phyloP scores from a whole-genome alignment of 2,329 filamentous ascomycete genomes.

The Exophiala xenobiotica region DNA sequence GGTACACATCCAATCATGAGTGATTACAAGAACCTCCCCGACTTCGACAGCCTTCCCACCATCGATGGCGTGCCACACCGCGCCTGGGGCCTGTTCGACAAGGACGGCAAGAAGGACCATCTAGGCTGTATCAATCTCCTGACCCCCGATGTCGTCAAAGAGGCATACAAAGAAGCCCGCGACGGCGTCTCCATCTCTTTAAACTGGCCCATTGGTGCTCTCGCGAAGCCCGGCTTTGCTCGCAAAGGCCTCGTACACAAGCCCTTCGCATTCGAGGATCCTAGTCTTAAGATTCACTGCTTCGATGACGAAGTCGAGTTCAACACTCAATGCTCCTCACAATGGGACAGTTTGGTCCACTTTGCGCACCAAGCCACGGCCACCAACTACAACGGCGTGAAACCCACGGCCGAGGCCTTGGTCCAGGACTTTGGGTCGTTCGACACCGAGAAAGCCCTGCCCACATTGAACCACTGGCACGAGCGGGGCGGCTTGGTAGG shows the following conservation, averaged over 20 bases:
- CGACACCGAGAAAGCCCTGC: slow-evolving; percentile 20
- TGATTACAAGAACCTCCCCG: slow-evolving; percentile 39
- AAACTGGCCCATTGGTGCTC: slow-evolving; percentile 47
- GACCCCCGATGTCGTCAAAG: slow-evolving; percentile 54
- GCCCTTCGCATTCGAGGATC: slow-evolving; percentile 23
- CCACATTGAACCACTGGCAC: slow-evolving; percentile 36
- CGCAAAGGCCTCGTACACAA: slow-evolving; percentile 23
- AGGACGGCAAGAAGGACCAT: slow-evolving; percentile 53
- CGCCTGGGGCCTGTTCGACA: slow-evolving; percentile 58
- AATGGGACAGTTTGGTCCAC: slow-evolving; percentile 49
- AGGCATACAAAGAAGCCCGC: slow-evolving; percentile 55
- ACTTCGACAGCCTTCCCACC: slow-evolving; percentile 48
- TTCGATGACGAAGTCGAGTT: slow-evolving; percentile 48
- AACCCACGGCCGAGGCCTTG: slow-evolving; percentile 33
- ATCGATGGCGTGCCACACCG: slow-evolving; percentile 48
- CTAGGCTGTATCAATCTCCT: slow-evolving; percentile 63
- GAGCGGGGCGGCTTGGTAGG: slow-evolving; percentile 44
- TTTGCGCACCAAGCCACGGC: slow-evolving; percentile 24
- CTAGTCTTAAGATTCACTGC: slow-evolving; percentile 11
- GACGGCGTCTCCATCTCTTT: slow-evolving; percentile 57
- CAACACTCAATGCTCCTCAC: slow-evolving; percentile 50
- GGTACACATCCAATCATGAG: slow-evolving; percentile 16
- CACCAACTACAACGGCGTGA: slow-evolving; percentile 28
- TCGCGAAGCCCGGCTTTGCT: slow-evolving; percentile 17
- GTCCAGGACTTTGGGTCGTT: slow-evolving; percentile 22